Conservation (phyloP, 2,329 filamentous ascomycete species). For the Teratosphaeria zuluensis region DNA sequence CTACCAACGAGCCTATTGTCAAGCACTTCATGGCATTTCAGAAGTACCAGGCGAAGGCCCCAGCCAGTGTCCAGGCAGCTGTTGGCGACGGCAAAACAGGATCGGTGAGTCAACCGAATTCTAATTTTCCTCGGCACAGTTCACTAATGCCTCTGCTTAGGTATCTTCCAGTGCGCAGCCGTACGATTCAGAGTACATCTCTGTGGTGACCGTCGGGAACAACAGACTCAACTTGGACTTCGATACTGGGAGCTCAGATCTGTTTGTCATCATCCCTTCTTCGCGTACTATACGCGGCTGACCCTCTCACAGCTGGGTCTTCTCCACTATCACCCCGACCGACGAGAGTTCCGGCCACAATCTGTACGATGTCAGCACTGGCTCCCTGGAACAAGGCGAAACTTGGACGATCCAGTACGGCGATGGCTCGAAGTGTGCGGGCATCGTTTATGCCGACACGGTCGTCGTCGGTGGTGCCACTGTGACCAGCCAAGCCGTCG, state of each 20-base stretch:
- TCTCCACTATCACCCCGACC: slow-evolving; percentile 48
- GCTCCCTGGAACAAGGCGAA: slow-evolving; percentile 34
- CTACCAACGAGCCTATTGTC: neutral
- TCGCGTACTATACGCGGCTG: neutral
- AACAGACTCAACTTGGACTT: slow-evolving; percentile 58
- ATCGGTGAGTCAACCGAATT: neutral
- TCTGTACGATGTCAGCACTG: slow-evolving; percentile 43
- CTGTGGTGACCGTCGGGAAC: slow-evolving; percentile 53
- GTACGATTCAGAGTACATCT: slow-evolving; percentile 32
- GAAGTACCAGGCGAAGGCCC: neutral
- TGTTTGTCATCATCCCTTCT: slow-evolving; percentile 40
- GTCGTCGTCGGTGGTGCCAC: slow-evolving; percentile 52
- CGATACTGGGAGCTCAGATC: slow-evolving; percentile 60
- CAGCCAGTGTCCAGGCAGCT: neutral
- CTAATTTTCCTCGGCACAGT: neutral
- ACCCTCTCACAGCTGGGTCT: slow-evolving; percentile 47
- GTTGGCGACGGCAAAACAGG: neutral
- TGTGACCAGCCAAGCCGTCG: slow-evolving; percentile 53
- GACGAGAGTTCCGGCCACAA: slow-evolving; percentile 44
- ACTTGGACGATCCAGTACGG: slow-evolving; percentile 54
- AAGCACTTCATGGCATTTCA: neutral
- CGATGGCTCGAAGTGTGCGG: slow-evolving; percentile 53
- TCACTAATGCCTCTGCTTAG: slow-evolving; percentile 27
- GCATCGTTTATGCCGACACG: slow-evolving; percentile 56
- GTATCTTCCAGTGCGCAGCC: slow-evolving; percentile 30